These are phyloP conservation scores for Arctium lappa DNA, from an alignment of 129 eudicot species.

Conservation along the genomic window DNA sequence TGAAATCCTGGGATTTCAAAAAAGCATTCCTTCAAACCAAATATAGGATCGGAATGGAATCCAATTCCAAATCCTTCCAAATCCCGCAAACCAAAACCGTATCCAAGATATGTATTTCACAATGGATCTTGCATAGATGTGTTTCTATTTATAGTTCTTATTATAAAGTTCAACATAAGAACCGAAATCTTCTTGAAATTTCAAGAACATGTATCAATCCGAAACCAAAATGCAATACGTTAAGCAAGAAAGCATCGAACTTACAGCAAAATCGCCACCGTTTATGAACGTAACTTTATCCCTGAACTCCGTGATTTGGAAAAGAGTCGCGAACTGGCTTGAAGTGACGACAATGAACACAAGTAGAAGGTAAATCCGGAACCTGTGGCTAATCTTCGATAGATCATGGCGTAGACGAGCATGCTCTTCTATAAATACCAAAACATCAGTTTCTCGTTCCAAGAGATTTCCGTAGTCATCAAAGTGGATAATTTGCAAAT, in stretches of 20 bases:
- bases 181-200: background rate
- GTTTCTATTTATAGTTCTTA: background rate
- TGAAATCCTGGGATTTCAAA: too few relatives aligned
- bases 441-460: slow-evolving; percentile 67
- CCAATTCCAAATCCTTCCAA: background rate
- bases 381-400: slow-evolving; percentile 85
- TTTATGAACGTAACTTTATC: slow-evolving; percentile 61
- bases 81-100: too few relatives aligned
- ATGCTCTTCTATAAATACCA: slow-evolving; percentile 67
- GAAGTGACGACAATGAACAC: slow-evolving; percentile 67
- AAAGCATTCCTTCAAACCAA: too few relatives aligned
- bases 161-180: background rate
- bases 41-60: background rate
- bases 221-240: background rate
- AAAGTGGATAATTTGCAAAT: slow-evolving; percentile 75
- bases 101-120: too few relatives aligned
- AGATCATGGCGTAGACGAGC: slow-evolving; percentile 56
- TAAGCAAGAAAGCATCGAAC: slow-evolving; percentile 18
- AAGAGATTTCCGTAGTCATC: slow-evolving; percentile 68
- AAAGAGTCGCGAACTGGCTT: slow-evolving; percentile 63
- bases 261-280: slow-evolving; percentile 91
- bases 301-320: slow-evolving; percentile 55
- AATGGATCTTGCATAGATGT: background rate
- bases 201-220: background rate
- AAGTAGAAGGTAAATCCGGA: slow-evolving; percentile 69